A percentile compares a stretch with the other conserved stretches of the same genome.
Conservation (phyloP, 106 monocot genomes). For the Dioscorea dumetorum region DNA sequence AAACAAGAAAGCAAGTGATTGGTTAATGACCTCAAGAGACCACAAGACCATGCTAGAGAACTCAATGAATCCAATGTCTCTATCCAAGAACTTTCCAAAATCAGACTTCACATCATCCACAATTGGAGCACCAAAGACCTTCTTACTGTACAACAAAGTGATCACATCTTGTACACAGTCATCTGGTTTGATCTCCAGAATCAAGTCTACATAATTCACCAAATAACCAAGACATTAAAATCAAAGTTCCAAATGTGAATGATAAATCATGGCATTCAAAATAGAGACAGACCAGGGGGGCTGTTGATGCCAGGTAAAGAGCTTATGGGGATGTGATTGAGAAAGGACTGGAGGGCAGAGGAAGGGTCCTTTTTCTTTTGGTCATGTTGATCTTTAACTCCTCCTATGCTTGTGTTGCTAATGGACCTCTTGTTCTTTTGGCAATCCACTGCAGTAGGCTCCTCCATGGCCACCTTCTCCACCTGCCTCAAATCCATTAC, state of each 20-base stretch:
- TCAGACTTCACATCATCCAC: conserved; percentile 15
- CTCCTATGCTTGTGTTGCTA: not conserved
- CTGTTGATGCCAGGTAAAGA: conserved; percentile 15
- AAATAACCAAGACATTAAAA: not conserved
- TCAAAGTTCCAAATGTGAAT: not conserved
- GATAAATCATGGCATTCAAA: not conserved
- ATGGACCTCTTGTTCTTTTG: not conserved
- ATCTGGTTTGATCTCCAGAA: conserved; percentile 32
- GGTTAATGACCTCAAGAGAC: conserved; percentile 28
- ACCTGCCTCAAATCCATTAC: conserved; percentile 13
- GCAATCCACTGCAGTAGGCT: not conserved
- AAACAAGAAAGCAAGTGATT: not conserved
- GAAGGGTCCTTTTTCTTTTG: not conserved
- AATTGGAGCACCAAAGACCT: conserved; percentile 29
- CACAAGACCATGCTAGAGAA: conserved; percentile 43
- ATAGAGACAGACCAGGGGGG: not conserved
- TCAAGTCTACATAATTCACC: not conserved
- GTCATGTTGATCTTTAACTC: not conserved
- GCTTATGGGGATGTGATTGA: conserved; percentile 33
- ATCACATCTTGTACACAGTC: conserved; percentile 31
- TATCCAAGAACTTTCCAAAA: conserved; percentile 17
- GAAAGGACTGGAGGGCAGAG: conserved; percentile 32
- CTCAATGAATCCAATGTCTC: conserved; percentile 44
- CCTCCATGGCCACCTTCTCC: not conserved
- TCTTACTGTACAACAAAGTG: conserved; percentile 15